A percentile compares a stretch with the other conserved stretches of the same genome.
Conservation (phyloP, 176 grass and related monocot species). For the Ampelocalamus luodianensis region DNA sequence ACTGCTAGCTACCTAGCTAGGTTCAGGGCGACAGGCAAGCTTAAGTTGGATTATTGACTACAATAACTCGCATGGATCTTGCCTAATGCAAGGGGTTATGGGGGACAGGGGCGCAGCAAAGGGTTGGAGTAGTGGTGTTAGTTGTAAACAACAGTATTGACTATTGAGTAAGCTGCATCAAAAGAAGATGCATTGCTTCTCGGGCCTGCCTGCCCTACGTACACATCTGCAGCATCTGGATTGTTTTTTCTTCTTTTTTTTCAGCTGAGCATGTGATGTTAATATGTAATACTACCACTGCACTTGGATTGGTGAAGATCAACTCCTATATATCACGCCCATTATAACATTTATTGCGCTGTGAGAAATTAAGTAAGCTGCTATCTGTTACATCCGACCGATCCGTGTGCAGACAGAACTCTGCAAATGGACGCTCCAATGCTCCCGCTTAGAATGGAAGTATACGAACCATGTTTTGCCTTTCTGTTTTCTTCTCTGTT, state of each 20-base stretch:
- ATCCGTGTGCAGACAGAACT: background rate
- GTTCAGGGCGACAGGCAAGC: background rate
- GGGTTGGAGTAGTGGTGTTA: background rate
- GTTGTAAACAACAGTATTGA: conserved; percentile 22
- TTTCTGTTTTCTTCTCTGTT: background rate
- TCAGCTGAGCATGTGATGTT: background rate
- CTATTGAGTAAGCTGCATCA: conserved; percentile 16
- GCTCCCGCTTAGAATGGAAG: background rate
- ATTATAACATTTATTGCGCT: background rate
- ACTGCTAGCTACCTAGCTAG: background rate
- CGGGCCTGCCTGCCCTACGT: background rate
- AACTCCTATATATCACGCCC: background rate
- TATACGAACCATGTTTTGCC: background rate
- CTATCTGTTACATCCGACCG: background rate
- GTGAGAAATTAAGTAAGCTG: background rate
- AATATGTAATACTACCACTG: background rate
- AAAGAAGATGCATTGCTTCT: conserved; percentile 37
- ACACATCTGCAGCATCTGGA: background rate
- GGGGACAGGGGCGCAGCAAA: conserved; percentile 42
- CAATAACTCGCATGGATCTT: background rate
- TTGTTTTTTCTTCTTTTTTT: background rate
- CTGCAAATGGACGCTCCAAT: background rate
- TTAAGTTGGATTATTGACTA: conserved; percentile 32
- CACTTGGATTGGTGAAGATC: background rate
- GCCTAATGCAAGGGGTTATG: background rate